These are phyloP conservation scores for Sungouiella blattae DNA, from an alignment of 805 yeast genomes.

Conservation along the genomic window DNA sequence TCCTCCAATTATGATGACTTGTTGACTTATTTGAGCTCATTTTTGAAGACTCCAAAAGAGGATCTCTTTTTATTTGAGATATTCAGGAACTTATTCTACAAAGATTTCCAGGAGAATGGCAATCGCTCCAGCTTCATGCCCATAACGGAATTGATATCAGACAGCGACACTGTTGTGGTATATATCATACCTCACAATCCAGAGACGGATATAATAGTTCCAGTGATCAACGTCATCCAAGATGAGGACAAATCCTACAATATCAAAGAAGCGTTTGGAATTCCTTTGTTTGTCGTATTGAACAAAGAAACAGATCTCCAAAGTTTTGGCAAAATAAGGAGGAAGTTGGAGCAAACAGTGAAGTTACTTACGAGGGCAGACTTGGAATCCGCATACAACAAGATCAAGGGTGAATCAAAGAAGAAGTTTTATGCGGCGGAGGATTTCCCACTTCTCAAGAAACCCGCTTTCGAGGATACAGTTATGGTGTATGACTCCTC, in stretches of 20 bases:
- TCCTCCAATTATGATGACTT: constrained; percentile 62
- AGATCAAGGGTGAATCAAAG: constrained; percentile 12
- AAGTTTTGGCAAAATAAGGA: constrained; percentile 56
- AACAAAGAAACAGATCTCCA: constrained; percentile 43
- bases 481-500: constrained; percentile 14
- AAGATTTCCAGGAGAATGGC: constrained; percentile 60
- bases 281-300: constrained; percentile 71
- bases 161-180: constrained; percentile 61
- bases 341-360: constrained; percentile 43
- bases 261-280: constrained; percentile 55
- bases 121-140: constrained; percentile 57
- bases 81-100: constrained; percentile 64
- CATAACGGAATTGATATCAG: constrained; percentile 60
- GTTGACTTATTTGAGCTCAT: constrained; percentile 54
- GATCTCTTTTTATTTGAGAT: constrained; percentile 39
- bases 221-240: constrained; percentile 50
- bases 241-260: constrained; percentile 33
- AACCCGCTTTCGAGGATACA: constrained; percentile 14
- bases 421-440: constrained; percentile 18
- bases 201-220: constrained; percentile 43
- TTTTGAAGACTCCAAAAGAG: constrained; percentile 28
- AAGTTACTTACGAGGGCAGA: constrained; percentile 23
- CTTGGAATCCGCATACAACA: constrained; percentile 19
- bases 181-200: constrained; percentile 53
- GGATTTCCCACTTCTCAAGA: constrained; percentile 34